These are phyloP conservation scores for Phytopythium montanum DNA, from an alignment of 352 stramenopile species.

Conservation along the genomic window DNA sequence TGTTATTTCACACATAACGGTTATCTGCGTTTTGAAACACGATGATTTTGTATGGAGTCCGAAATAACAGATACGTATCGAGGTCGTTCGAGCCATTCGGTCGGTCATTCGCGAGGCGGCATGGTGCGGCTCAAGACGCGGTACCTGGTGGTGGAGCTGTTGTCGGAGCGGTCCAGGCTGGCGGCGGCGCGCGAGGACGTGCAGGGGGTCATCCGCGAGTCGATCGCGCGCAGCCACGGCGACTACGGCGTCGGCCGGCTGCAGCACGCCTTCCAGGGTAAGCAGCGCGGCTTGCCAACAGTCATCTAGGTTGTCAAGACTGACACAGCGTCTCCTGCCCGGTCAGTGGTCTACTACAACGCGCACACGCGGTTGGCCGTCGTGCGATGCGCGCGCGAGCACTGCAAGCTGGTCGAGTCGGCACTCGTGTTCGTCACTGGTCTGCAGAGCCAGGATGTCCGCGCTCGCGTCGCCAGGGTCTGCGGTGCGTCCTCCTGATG, in stretches of 20 bases:
- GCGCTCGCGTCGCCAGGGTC: conserved; percentile 55
- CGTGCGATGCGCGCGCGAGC: conserved; percentile 61
- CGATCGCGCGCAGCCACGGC: conserved; percentile 60
- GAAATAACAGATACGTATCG: neutral
- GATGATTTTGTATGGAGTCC: neutral
- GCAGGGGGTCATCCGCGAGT: conserved; percentile 47
- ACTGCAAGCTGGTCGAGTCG: conserved; percentile 71
- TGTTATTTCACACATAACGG: neutral
- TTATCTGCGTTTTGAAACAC: neutral
- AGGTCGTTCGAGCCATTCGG: neutral
- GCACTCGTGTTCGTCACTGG: conserved; percentile 73
- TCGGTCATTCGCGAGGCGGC: neutral
- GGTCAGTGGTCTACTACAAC: conserved; percentile 66
- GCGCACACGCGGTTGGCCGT: conserved; percentile 43
- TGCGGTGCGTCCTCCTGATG: conserved; percentile 46
- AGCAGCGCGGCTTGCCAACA: neutral
- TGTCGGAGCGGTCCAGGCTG: conserved; percentile 33
- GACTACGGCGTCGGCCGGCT: conserved; percentile 61
- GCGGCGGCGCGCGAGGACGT: conserved; percentile 61
- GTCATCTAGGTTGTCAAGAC: neutral
- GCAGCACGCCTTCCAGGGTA: conserved; percentile 81
- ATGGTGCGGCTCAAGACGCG: conserved; percentile 82
- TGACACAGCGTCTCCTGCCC: neutral
- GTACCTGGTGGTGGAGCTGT: conserved; percentile 67
- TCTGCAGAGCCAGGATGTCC: conserved; percentile 51